Conservation (phyloP, 1,139 yeast species). For the Diutina catenulata region DNA sequence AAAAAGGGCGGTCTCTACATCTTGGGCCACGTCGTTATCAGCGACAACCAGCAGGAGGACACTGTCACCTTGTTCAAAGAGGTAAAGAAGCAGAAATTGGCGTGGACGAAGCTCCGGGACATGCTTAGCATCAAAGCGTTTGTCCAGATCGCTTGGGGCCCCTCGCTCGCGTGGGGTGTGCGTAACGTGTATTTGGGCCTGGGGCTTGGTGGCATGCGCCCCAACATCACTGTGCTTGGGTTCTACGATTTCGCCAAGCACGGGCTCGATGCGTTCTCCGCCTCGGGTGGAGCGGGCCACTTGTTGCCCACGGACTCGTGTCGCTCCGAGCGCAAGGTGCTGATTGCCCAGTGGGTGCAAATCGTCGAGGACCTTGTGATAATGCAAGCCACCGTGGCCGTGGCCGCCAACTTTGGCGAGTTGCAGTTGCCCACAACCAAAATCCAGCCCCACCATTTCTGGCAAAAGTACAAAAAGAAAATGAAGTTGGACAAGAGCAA, state of each 20-base stretch:
- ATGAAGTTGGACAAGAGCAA: conserved; percentile 22
- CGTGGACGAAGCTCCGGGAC: conserved; percentile 80
- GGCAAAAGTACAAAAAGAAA: conserved; percentile 11
- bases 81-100: conserved; percentile 56
- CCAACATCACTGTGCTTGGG: conserved; percentile 86
- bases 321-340: conserved; percentile 56
- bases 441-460: conserved; percentile 12
- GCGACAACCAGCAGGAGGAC: conserved; percentile 6
- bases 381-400: conserved; percentile 88
- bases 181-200: conserved; percentile 84
- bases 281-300: too few relatives aligned
- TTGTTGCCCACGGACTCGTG: conserved; percentile 79
- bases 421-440: conserved; percentile 39
- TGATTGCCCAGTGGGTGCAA: conserved; percentile 81
- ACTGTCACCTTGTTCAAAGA: conserved; percentile 39
- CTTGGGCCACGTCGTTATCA: conserved; percentile 69
- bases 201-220: conserved; percentile 95
- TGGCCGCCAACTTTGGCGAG: conserved; percentile 73
- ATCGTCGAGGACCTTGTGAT: conserved; percentile 82
- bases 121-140: conserved; percentile 74
- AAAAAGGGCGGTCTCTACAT: conserved; percentile 92
- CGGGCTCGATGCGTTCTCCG: conserved; percentile 15
- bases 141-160: conserved; percentile 84
- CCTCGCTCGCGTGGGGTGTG: conserved; percentile 91
- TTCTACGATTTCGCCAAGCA: conserved; percentile 55